A percentile compares a stretch with the other conserved stretches of the same genome.
phyloP scores from a whole-genome alignment of 2,329 filamentous ascomycete species.

The Aspergillus aculeatus region DNA sequence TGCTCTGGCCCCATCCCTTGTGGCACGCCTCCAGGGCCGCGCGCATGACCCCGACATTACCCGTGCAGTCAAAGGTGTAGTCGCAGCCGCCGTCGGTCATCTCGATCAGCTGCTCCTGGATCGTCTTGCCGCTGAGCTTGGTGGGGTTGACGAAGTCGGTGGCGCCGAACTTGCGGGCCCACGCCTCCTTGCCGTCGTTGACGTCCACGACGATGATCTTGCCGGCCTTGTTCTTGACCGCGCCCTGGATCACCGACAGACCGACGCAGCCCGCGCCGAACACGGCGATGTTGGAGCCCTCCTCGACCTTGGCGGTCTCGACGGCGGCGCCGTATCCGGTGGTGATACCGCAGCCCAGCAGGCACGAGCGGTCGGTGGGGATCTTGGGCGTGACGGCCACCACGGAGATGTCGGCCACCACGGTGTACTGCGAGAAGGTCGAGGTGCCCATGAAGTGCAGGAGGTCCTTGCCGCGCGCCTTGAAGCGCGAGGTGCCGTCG shows the following conservation, averaged over 20 bases:
- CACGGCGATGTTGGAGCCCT: slow-evolving; percentile 83
- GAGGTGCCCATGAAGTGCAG: slow-evolving; percentile 99
- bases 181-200: slow-evolving; percentile 87
- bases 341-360: slow-evolving; percentile 97
- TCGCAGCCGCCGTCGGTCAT: slow-evolving; percentile 98
- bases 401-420: slow-evolving; percentile 97
- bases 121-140: slow-evolving; percentile 70
- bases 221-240: slow-evolving; percentile 74
- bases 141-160: slow-evolving; percentile 96
- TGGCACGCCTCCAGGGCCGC: slow-evolving; percentile 95
- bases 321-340: slow-evolving; percentile 95
- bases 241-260: slow-evolving; percentile 91
- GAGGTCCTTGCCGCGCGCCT: slow-evolving; percentile 88
- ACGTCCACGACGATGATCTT: slow-evolving; percentile 68
- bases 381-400: slow-evolving; percentile 88
- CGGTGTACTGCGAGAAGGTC: slow-evolving; percentile 98
- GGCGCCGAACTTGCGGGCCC: slow-evolving; percentile 90
- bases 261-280: slow-evolving; percentile 97
- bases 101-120: slow-evolving; percentile 90
- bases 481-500: slow-evolving; percentile 92
- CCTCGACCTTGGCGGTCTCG: slow-evolving; percentile 88
- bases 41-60: slow-evolving; percentile 94
- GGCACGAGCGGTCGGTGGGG: slow-evolving; percentile 91
- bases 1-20: slow-evolving; percentile 98
- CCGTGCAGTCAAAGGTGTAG: slow-evolving; percentile 99